Conservation (phyloP, 345 rosid genomes). For the Bruguiera gymnorhiza region DNA sequence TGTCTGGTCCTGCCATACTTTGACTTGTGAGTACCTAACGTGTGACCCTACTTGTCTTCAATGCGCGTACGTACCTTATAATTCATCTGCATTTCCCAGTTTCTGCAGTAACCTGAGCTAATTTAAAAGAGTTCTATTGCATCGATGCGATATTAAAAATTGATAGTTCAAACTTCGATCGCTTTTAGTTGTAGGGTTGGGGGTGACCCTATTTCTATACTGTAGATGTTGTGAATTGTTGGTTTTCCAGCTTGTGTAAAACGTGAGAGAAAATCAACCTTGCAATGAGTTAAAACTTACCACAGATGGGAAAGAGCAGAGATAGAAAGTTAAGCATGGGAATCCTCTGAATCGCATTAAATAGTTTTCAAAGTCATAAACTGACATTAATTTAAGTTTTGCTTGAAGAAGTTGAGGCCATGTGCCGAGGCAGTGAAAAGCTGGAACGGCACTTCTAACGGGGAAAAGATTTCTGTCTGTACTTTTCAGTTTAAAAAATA, state of each 20-base stretch:
- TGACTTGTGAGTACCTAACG: slow-evolving; percentile 24
- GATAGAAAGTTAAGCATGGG: not conserved
- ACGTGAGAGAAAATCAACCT: not conserved
- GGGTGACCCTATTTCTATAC: no score
- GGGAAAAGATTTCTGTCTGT: slow-evolving; percentile 22
- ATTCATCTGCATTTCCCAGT: not conserved
- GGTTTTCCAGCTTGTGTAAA: not conserved
- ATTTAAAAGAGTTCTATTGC: no score
- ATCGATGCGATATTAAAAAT: no score
- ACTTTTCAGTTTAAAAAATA: slow-evolving; percentile 17
- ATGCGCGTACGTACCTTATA: not conserved
- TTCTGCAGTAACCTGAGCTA: not conserved
- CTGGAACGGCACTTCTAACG: slow-evolving; percentile 23
- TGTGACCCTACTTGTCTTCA: slow-evolving; percentile 39
- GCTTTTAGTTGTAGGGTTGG: no score
- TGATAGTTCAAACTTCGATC: no score
- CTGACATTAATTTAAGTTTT: slow-evolving; percentile 10
- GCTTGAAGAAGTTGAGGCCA: slow-evolving; percentile 40
- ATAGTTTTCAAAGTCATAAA: slow-evolving; percentile 1
- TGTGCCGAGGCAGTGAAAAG: slow-evolving; percentile 47
- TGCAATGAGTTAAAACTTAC: not conserved
- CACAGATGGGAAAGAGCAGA: not conserved
- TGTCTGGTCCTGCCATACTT: slow-evolving; percentile 42
- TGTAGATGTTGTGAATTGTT: not conserved
- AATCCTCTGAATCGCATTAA: not conserved